phyloP scores from a whole-genome alignment of 2,329 filamentous ascomycete genomes.

The Arthroderma sp. region DNA sequence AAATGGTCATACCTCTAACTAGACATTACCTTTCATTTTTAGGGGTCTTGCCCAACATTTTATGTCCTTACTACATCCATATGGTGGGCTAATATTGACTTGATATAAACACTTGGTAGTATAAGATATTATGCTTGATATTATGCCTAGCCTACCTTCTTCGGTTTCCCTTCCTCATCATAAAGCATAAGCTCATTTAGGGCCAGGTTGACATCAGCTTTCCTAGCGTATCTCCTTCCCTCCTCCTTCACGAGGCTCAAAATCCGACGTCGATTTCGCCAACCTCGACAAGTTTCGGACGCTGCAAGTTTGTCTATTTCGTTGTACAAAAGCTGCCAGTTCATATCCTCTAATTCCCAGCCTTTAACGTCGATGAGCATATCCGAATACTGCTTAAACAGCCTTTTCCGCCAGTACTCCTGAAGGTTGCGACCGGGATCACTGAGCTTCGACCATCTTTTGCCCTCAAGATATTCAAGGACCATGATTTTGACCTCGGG shows the following conservation, averaged over 20 bases:
- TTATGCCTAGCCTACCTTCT: too few relatives aligned
- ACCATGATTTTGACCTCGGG: slow-evolving; percentile 1
- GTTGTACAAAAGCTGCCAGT: slow-evolving; percentile 2
- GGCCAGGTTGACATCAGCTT: slow-evolving; percentile 8
- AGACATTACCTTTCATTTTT: too few relatives aligned
- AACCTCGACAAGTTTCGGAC: not conserved
- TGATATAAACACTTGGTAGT: too few relatives aligned
- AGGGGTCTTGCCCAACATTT: too few relatives aligned
- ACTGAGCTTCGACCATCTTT: not conserved
- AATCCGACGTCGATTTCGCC: not conserved
- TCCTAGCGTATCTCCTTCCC: slow-evolving; percentile 1
- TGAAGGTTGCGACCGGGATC: not conserved
- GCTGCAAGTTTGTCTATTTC: not conserved
- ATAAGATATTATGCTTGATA: too few relatives aligned
- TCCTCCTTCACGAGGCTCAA: slow-evolving; percentile 1
- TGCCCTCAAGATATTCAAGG: slow-evolving; percentile 1
- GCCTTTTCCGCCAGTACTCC: slow-evolving; percentile 1
- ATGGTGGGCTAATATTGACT: too few relatives aligned
- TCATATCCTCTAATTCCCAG: not conserved
- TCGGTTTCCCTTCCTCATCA: not conserved
- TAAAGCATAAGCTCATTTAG: slow-evolving; percentile 6
- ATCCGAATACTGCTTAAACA: not conserved
- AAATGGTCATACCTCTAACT: too few relatives aligned
- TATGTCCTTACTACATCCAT: too few relatives aligned
- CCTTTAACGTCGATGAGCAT: not conserved